Percentiles rank a stretch among this genome's conserved stretches.
phyloP scores from a whole-genome alignment of 108 stramenopile genomes.

The Cyclostephanos invisitatus region DNA sequence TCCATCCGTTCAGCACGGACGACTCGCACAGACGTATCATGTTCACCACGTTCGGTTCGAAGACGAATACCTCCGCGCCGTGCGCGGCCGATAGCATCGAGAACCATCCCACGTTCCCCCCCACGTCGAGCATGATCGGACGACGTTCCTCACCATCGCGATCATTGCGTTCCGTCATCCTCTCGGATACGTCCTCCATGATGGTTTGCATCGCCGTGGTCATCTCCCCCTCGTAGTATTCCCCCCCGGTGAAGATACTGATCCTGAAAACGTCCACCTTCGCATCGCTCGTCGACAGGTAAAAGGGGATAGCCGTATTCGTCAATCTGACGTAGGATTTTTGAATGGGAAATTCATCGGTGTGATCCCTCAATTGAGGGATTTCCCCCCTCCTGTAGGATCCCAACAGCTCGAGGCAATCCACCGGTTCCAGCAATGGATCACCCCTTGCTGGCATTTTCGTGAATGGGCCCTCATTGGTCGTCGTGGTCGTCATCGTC shows the following conservation, averaged over 20 bases:
- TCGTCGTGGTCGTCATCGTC: neutral
- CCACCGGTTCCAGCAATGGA: slow-evolving; percentile 9
- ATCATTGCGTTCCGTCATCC: neutral
- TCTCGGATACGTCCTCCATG: neutral
- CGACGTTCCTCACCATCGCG: neutral
- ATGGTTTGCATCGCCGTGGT: slow-evolving; percentile 22
- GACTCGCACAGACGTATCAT: slow-evolving; percentile 59
- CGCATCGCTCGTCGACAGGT: slow-evolving; percentile 29
- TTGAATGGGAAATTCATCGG: slow-evolving; percentile 19
- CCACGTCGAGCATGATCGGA: slow-evolving; percentile 51
- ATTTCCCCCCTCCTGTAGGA: slow-evolving; percentile 17
- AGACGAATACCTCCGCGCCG: slow-evolving; percentile 51
- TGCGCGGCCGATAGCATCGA: slow-evolving; percentile 49
- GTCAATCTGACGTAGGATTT: slow-evolving; percentile 29
- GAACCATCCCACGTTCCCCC: slow-evolving; percentile 63
- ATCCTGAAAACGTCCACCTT: slow-evolving; percentile 32
- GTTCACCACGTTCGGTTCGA: slow-evolving; percentile 65
- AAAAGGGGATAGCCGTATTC: slow-evolving; percentile 26
- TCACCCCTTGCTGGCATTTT: slow-evolving; percentile 1
- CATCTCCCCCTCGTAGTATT: slow-evolving; percentile 59
- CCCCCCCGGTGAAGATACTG: slow-evolving; percentile 45
- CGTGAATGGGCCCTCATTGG: neutral
- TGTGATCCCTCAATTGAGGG: slow-evolving; percentile 17
- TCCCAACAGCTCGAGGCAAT: slow-evolving; percentile 13
- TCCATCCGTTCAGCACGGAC: slow-evolving; percentile 44